Conservation (phyloP, 1,284 basidiomycete species). For the Cutaneotrichosporon daszewskae region DNA sequence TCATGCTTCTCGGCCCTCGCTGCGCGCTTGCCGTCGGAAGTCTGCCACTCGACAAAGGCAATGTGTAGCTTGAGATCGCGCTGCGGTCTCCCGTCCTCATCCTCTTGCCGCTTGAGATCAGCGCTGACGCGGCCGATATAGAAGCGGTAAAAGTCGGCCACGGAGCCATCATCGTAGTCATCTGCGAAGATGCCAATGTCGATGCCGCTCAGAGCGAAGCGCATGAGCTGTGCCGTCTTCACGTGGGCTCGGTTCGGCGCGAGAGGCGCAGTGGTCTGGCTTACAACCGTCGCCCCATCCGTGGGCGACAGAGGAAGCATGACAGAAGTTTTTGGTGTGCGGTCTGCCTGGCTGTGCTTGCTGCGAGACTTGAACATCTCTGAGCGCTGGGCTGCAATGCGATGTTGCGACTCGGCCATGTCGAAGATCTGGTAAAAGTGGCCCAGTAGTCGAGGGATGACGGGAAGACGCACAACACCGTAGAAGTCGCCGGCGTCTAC, state of each 20-base stretch:
- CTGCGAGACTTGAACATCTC: slow-evolving; percentile 64
- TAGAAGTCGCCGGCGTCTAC: slow-evolving; percentile 67
- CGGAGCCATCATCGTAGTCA: slow-evolving; percentile 27
- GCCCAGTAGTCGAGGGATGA: slow-evolving; percentile 38
- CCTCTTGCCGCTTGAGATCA: slow-evolving; percentile 27
- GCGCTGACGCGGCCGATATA: slow-evolving; percentile 34
- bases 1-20: slow-evolving; percentile 21
- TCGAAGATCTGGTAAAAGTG: slow-evolving; percentile 40
- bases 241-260: slow-evolving; percentile 43
- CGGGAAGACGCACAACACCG: slow-evolving; percentile 61
- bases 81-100: slow-evolving; percentile 19
- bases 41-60: slow-evolving; percentile 30
- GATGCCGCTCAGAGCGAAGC: slow-evolving; percentile 36
- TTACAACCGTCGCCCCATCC: slow-evolving; percentile 61
- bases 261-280: too few relatives aligned
- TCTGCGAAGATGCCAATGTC: slow-evolving; percentile 41
- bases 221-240: slow-evolving; percentile 37
- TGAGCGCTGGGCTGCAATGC: slow-evolving; percentile 50
- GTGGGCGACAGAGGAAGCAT: slow-evolving; percentile 59
- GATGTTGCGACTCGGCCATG: slow-evolving; percentile 62
- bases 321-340: slow-evolving; percentile 74
- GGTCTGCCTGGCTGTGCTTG: slow-evolving; percentile 52
- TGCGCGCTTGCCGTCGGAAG: slow-evolving; percentile 25
- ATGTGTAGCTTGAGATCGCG: slow-evolving; percentile 32
- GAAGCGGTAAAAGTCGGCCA: slow-evolving; percentile 40